Evolutionary conservation across 1,284 basidiomycete genomes (phyloP), one percentile per base, ranked within the genome.

Genomic region (Singerocomus inundabilis): DNA sequence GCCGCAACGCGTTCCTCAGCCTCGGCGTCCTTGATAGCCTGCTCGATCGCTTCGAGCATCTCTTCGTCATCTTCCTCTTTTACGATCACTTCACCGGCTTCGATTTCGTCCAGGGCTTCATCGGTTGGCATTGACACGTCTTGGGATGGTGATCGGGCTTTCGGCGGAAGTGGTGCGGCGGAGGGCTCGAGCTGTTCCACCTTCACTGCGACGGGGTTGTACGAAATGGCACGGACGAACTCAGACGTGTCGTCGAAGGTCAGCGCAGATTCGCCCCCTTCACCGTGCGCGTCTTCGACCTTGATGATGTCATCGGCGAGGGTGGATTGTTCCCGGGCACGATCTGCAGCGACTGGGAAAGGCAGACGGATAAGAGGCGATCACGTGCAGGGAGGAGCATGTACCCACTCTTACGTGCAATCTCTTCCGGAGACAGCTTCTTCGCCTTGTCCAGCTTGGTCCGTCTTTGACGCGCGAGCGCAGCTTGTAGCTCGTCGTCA

Each of bases 241-340:
- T 98, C 95, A 15, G 93, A 93, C 0, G 97, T 99, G 60, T 98
- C 94, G 66, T 99, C 96, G 53, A 99, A 95, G 0, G 89, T 91
- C 30, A 99, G 76, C 18, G 85, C 81, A 18, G 74, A 73, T 51
- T 74, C 70, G 21, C 75, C 79, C 42, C 73, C 74, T 25, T 80
- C 80, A 18, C 77, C 80, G 2, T 81, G 82, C 44, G 81, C 82
- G 2, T 82, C 84, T 53, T 85, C 86, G 8, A 79, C 71, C 45
- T 84, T 83, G 48, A 82, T 74, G 11, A 72, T 65, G 28, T 76
- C 72, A 26, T 69, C 67, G 9, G 68, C 70, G 35, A 76, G 67
- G 16, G 69, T 73, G 2, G 74, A 74, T 53, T 81, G 77, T 45
- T 80, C 76, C 49, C 73, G 74, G 10, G 72, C 73, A 25, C 82